Evolutionary conservation across 257 asterid species (phyloP).

Genomic region (Salvia hispanica): DNA sequence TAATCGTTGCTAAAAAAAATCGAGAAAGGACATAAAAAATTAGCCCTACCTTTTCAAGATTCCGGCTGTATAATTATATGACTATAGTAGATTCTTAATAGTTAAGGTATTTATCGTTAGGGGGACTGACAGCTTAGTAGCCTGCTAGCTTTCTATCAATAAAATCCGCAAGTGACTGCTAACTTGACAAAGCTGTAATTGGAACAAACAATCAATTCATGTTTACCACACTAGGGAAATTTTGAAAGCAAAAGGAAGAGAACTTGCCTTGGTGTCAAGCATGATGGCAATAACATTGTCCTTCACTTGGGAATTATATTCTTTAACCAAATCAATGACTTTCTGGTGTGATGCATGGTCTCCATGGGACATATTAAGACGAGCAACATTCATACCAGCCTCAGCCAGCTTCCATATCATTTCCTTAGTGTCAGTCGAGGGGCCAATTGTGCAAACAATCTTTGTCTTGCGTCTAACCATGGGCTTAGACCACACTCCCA

Average conservation of each 20-base stretch:
- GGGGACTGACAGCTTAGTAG: too few species aligned
- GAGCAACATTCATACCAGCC: constrained; percentile 94
- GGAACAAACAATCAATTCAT: background rate
- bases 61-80: background rate
- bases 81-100: too few species aligned
- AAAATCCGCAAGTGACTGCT: constrained; percentile 7
- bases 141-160: background rate
- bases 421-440: constrained; percentile 72
- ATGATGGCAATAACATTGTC: constrained; percentile 85
- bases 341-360: constrained; percentile 91
- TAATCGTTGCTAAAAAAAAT: background rate
- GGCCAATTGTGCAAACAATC: constrained; percentile 90
- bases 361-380: constrained; percentile 86
- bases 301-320: constrained; percentile 68
- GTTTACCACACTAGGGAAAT: constrained; percentile 2
- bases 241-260: constrained; percentile 13
- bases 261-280: constrained; percentile 80
- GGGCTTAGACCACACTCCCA: constrained; percentile 73
- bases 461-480: constrained; percentile 76
- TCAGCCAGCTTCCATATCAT: constrained; percentile 91
- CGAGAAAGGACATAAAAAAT: constrained; percentile 11
- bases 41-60: background rate
- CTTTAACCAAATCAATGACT: constrained; percentile 80
- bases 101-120: too few species aligned
- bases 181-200: constrained; percentile 12